Conservation (phyloP, 2,329 filamentous ascomycete genomes). For the Fusarium fujikuroi region DNA sequence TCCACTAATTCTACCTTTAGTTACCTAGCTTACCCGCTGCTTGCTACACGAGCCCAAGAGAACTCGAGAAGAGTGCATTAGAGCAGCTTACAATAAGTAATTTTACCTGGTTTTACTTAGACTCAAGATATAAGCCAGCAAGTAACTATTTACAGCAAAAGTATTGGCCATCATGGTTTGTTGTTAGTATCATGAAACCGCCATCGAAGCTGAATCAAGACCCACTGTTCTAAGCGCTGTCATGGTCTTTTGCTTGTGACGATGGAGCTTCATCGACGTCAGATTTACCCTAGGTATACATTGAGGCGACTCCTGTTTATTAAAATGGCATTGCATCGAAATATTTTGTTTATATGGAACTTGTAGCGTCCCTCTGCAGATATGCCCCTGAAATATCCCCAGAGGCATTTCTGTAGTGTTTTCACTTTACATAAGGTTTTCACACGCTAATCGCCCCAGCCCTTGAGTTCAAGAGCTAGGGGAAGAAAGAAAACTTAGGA, state of each 20-base stretch:
- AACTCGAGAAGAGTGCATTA: not conserved
- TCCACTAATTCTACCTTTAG: not conserved
- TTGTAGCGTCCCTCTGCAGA: too few relatives aligned
- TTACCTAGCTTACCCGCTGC: not conserved
- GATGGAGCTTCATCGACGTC: not conserved
- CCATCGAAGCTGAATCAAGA: not conserved
- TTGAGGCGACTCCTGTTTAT: not conserved
- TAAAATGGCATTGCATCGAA: not conserved
- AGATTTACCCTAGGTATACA: slow-evolving; percentile 1
- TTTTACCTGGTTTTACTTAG: accelerated
- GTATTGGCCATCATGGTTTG: not conserved
- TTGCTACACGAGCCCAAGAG: not conserved
- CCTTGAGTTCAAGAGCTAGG: not conserved
- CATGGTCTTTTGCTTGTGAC: slow-evolving; percentile 3
- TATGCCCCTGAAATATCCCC: accelerated
- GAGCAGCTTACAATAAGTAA: not conserved
- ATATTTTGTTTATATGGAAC: too few relatives aligned
- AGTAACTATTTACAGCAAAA: accelerated
- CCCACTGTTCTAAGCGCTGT: slow-evolving; percentile 14
- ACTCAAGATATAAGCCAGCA: accelerated
- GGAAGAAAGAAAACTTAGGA: too few relatives aligned
- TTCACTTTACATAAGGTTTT: not conserved
- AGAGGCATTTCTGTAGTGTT: not conserved
- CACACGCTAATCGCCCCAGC: accelerated
- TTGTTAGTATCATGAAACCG: not conserved